A percentile compares a stretch with the other conserved stretches of the same genome.
Evolutionary conservation across 2,329 filamentous ascomycete species (phyloP).

Genomic region (Coccinonectria pachysandricola): DNA sequence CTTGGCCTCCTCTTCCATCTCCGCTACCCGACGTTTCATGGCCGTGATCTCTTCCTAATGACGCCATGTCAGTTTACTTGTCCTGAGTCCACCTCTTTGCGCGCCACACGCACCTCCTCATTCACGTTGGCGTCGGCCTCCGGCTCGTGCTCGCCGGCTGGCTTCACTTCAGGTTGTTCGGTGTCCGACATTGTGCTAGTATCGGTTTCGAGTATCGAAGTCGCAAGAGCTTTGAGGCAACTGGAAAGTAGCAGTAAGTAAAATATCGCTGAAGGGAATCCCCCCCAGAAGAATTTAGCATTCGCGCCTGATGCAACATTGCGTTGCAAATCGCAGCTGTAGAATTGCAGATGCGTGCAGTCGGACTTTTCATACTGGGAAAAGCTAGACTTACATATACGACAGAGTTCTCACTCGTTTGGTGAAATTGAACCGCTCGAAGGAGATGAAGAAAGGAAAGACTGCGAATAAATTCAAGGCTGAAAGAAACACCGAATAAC

Average conservation of each 20-base stretch:
- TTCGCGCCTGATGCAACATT: too few relatives aligned
- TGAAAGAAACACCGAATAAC: not conserved
- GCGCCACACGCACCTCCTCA: slow-evolving; percentile 27
- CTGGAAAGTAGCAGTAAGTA: too few relatives aligned
- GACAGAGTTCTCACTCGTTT: not conserved
- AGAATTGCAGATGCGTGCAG: too few relatives aligned
- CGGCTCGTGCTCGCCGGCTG: slow-evolving; percentile 19
- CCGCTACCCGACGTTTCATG: slow-evolving; percentile 78
- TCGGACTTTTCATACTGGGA: not conserved
- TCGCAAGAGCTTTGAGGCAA: too few relatives aligned
- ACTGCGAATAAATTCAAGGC: slow-evolving; percentile 1
- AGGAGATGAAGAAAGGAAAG: slow-evolving; percentile 1
- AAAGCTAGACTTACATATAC: slow-evolving; percentile 3
- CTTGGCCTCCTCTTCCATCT: slow-evolving; percentile 84
- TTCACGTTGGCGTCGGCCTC: slow-evolving; percentile 21
- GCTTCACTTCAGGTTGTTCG: slow-evolving; percentile 22
- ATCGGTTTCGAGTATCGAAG: slow-evolving; percentile 2
- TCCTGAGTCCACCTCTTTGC: slow-evolving; percentile 18
- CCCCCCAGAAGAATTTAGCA: too few relatives aligned
- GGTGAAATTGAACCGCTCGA: not conserved
- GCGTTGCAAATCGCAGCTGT: too few relatives aligned
- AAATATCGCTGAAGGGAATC: too few relatives aligned
- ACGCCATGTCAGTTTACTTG: slow-evolving; percentile 24
- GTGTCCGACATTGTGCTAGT: slow-evolving; percentile 22
- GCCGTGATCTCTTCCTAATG: slow-evolving; percentile 67